Evolutionary conservation across 257 asterid species (phyloP).

Genomic region (Thymus quinquecostatus): DNA sequence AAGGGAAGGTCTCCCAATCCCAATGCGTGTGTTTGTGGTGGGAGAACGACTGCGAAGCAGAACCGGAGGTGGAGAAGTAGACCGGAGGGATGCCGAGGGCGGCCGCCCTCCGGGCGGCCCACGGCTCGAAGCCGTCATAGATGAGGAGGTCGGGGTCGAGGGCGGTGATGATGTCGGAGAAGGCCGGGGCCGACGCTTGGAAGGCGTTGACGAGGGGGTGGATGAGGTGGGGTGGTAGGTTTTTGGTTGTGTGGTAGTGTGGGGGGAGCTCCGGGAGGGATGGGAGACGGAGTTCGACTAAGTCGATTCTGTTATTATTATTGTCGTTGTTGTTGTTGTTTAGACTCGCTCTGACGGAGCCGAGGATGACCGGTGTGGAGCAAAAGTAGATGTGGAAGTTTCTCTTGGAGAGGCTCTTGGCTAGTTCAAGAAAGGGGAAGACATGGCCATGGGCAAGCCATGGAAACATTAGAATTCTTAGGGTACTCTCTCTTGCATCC

Average conservation of each 20-base stretch:
- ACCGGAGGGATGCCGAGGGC: slow-evolving; percentile 38
- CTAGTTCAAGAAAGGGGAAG: slow-evolving; percentile 47
- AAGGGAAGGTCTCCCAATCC: slow-evolving; percentile 38
- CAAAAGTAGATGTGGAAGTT: slow-evolving; percentile 43
- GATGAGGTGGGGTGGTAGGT: slow-evolving; percentile 44
- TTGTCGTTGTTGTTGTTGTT: too few relatives aligned
- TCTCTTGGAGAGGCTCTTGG: slow-evolving; percentile 47
- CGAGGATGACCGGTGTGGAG: slow-evolving; percentile 47
- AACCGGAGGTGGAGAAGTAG: slow-evolving; percentile 22
- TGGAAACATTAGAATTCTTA: slow-evolving; percentile 37
- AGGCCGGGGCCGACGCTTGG: slow-evolving; percentile 27
- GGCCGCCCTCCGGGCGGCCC: slow-evolving; percentile 35
- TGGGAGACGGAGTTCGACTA: slow-evolving; percentile 40
- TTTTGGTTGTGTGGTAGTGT: slow-evolving; percentile 45
- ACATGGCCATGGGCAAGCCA: slow-evolving; percentile 48
- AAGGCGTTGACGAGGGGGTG: slow-evolving; percentile 37
- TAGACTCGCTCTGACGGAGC: slow-evolving; percentile 20
- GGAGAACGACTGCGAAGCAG: slow-evolving; percentile 27
- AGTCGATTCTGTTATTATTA: slow-evolving; percentile 2
- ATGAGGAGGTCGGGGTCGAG: slow-evolving; percentile 41
- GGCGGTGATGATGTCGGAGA: slow-evolving; percentile 26
- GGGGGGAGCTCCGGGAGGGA: slow-evolving; percentile 39
- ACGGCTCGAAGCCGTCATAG: slow-evolving; percentile 42
- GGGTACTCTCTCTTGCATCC: slow-evolving; percentile 23
- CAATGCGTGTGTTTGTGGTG: slow-evolving; percentile 32